These are phyloP conservation scores for Mycena alexandri DNA, from an alignment of 768 basidiomycete species.

Conservation along the genomic window DNA sequence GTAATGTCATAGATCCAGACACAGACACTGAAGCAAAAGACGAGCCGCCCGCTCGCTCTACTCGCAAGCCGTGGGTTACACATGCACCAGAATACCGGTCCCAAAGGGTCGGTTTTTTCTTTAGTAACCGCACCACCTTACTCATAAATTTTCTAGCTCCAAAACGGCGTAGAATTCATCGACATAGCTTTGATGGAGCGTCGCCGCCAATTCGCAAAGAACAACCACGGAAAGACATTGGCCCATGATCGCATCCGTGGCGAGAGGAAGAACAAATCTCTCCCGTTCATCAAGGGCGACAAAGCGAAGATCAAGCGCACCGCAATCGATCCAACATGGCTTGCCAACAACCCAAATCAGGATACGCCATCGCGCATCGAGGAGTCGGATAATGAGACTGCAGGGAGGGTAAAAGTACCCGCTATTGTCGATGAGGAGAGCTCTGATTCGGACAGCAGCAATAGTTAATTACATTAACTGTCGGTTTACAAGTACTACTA, in stretches of 20 bases:
- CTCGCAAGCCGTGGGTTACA: slow-evolving; percentile 4
- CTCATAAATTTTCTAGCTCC: neutral
- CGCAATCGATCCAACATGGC: neutral
- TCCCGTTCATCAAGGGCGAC: neutral
- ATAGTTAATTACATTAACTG: too few relatives aligned
- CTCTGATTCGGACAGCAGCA: too few relatives aligned
- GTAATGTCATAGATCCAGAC: neutral
- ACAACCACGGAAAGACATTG: neutral
- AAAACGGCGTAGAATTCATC: neutral
- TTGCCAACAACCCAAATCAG: neutral
- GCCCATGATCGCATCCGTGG: neutral
- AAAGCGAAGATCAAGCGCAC: neutral
- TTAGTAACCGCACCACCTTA: too few relatives aligned
- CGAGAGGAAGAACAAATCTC: neutral
- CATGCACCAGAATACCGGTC: neutral
- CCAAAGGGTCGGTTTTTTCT: neutral
- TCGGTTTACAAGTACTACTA: too few relatives aligned
- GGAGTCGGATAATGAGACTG: neutral
- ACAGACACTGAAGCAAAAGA: neutral
- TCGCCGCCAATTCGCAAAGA: neutral
- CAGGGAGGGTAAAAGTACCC: neutral
- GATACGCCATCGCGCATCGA: slow-evolving; percentile 10
- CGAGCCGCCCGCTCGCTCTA: neutral
- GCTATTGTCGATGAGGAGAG: neutral
- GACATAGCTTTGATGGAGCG: neutral